Evolutionary conservation across 225 moss, liverwort and hornwort species (phyloP).

Genomic region (Sphagnum tenellum): DNA sequence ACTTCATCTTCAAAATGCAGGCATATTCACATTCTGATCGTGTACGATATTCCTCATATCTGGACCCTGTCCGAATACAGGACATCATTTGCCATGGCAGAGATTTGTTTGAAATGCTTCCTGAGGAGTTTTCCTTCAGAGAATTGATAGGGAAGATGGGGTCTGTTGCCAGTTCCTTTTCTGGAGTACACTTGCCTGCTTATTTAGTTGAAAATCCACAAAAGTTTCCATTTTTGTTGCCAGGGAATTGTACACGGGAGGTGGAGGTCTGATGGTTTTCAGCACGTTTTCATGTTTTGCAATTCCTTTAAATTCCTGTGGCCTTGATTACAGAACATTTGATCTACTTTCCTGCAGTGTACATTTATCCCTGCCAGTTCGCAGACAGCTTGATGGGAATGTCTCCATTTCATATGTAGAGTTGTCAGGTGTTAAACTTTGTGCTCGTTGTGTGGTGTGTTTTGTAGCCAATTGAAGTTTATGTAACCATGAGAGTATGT

Average conservation of each 20-base stretch:
- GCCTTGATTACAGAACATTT: too few species aligned
- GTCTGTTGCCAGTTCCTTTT: conserved; percentile 39
- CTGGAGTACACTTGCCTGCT: conserved; percentile 59
- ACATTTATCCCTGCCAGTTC: too few species aligned
- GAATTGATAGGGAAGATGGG: conserved; percentile 65
- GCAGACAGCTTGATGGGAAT: too few species aligned
- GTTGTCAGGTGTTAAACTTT: too few species aligned
- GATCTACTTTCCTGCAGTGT: too few species aligned
- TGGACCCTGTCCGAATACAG: conserved; percentile 50
- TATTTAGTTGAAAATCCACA: conserved; percentile 37
- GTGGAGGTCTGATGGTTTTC: not conserved
- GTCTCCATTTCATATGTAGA: too few species aligned
- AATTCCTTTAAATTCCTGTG: too few species aligned
- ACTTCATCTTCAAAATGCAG: conserved; percentile 72
- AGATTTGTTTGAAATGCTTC: conserved; percentile 77
- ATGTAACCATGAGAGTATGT: too few species aligned
- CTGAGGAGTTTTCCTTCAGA: conserved; percentile 58
- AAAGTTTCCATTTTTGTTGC: conserved; percentile 36
- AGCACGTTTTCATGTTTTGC: too few species aligned
- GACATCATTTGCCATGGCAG: conserved; percentile 48
- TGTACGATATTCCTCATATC: conserved; percentile 41
- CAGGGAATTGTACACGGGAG: conserved; percentile 58
- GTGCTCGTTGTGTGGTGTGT: too few species aligned
- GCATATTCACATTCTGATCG: conserved; percentile 77
- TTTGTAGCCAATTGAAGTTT: too few species aligned